Percentiles rank a stretch among this genome's conserved stretches.
These are phyloP conservation scores for Linnemannia schmuckeri DNA, from an alignment of 192 early-diverging fungal species.

Conservation along the genomic window DNA sequence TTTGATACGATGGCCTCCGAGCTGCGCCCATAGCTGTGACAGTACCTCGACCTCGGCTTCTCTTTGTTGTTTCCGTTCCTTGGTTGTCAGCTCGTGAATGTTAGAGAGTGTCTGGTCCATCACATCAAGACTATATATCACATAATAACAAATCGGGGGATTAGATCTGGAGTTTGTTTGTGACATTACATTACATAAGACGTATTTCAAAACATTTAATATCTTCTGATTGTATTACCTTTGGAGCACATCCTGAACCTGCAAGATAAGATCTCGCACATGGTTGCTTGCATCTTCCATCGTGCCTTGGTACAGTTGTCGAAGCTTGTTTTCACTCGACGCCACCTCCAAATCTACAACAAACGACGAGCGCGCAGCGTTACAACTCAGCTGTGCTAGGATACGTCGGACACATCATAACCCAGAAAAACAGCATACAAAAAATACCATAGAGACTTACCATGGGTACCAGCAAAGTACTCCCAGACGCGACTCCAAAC, in stretches of 20 bases:
- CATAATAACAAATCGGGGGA: slow-evolving; percentile 1
- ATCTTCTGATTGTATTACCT: background rate
- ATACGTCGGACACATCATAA: background rate
- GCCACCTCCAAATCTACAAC: slow-evolving; percentile 15
- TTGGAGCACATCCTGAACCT: slow-evolving; percentile 42
- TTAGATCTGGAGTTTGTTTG: background rate
- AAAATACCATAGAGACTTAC: slow-evolving; percentile 13
- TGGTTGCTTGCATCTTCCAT: slow-evolving; percentile 40
- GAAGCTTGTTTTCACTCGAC: slow-evolving; percentile 12
- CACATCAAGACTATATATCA: slow-evolving; percentile 43
- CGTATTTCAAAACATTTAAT: background rate
- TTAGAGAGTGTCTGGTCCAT: slow-evolving; percentile 57
- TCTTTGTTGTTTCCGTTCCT: slow-evolving; percentile 58
- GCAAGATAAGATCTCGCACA: slow-evolving; percentile 43
- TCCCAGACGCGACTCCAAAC: slow-evolving; percentile 18
- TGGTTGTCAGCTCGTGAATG: slow-evolving; percentile 60
- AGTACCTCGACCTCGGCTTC: slow-evolving; percentile 36
- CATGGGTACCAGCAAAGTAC: slow-evolving; percentile 12
- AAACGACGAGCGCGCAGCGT: background rate
- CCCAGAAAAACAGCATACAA: no score
- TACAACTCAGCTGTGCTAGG: background rate
- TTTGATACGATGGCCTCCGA: slow-evolving; percentile 51
- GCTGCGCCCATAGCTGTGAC: slow-evolving; percentile 44
- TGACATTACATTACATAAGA: background rate
- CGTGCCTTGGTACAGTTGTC: slow-evolving; percentile 27